phyloP scores from a whole-genome alignment of 345 rosid species.

The Orychophragmus violaceus region DNA sequence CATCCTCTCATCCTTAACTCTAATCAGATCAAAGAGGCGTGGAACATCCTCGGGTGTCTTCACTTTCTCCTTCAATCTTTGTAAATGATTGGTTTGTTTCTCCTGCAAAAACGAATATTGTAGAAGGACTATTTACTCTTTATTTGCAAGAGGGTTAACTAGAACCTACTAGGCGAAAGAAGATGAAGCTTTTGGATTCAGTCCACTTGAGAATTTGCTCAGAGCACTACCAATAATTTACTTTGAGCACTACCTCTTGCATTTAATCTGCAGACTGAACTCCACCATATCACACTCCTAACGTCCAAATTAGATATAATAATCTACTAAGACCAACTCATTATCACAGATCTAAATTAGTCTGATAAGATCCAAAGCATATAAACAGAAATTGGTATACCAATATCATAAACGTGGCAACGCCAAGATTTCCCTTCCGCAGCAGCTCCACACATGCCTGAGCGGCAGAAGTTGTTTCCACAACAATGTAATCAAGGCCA shows the following conservation, averaged over 20 bases:
- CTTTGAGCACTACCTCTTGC: neutral
- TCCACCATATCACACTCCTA: neutral
- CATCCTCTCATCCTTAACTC: conserved; percentile 85
- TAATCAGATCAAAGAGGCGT: conserved; percentile 84
- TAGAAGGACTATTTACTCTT: conserved; percentile 3
- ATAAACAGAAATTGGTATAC: conserved; percentile 35
- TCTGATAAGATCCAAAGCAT: conserved; percentile 4
- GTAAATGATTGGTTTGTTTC: conserved; percentile 61
- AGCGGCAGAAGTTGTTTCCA: conserved; percentile 89
- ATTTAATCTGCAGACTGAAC: neutral
- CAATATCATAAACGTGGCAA: conserved; percentile 97
- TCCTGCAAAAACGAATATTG: conserved; percentile 50
- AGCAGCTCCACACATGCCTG: conserved; percentile 93
- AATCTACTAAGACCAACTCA: neutral
- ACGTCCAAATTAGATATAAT: neutral
- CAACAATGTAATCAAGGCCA: conserved; percentile 91
- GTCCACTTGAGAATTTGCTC: neutral
- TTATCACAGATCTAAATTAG: neutral
- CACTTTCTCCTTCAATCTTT: conserved; percentile 56
- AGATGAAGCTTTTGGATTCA: neutral
- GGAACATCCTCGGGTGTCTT: conserved; percentile 86
- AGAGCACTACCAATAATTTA: neutral
- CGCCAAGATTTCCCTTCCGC: conserved; percentile 79
- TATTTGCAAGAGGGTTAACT: conserved; percentile 1
- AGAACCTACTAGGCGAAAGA: neutral